phyloP scores from a whole-genome alignment of 257 asterid genomes.

The Solanum clarkiae region DNA sequence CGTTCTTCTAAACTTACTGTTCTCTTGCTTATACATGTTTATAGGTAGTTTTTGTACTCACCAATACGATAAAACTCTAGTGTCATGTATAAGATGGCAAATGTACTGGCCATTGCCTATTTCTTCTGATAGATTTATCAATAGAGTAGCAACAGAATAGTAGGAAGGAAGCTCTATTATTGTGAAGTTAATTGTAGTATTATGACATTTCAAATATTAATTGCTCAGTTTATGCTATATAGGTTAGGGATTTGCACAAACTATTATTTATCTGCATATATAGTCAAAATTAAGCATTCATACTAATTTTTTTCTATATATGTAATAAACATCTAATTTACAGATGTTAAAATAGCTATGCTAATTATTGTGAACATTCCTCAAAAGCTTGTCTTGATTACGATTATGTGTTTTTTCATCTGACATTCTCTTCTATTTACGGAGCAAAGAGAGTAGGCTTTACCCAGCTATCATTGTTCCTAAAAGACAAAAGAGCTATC shows the following conservation, averaged over 20 bases:
- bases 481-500: too few species aligned
- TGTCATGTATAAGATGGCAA: not conserved
- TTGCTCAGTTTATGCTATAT: not conserved
- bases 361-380: not conserved
- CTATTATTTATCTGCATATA: not conserved
- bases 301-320: not conserved
- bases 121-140: not conserved
- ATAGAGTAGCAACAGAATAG: not conserved
- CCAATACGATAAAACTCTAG: not conserved
- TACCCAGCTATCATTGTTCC: too few species aligned
- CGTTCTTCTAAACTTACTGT: not conserved
- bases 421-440: too few species aligned
- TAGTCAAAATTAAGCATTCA: not conserved
- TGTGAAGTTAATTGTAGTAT: not conserved
- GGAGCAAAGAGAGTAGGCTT: too few species aligned
- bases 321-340: not conserved
- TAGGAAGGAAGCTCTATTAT: not conserved
- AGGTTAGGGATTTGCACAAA: not conserved
- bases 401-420: not conserved
- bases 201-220: not conserved
- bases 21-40: not conserved
- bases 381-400: too few species aligned
- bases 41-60: not conserved
- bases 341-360: not conserved
- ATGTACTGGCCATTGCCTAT: not conserved